phyloP scores from a whole-genome alignment of 2,329 filamentous ascomycete species.

The Pseudogymnoascus sp. region DNA sequence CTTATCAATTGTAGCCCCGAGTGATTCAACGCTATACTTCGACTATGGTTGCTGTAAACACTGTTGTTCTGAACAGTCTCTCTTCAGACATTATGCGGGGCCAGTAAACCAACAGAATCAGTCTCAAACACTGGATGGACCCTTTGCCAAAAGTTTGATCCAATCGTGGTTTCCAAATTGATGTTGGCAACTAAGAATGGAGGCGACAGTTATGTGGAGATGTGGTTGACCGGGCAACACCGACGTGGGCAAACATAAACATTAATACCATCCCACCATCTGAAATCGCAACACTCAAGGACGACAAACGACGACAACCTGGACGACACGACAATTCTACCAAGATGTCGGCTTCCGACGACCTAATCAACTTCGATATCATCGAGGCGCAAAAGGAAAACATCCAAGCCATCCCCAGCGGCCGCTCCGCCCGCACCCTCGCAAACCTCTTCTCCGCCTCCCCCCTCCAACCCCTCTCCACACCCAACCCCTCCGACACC shows the following conservation, averaged over 20 bases:
- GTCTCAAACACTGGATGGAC: background rate
- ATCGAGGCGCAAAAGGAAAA: slow-evolving; percentile 98
- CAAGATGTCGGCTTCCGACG: slow-evolving; percentile 40
- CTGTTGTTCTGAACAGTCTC: background rate
- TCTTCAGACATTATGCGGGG: background rate
- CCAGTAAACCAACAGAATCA: background rate
- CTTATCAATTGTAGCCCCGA: background rate
- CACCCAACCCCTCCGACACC: slow-evolving; percentile 62
- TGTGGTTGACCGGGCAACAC: slow-evolving; percentile 3
- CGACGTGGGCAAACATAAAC: background rate
- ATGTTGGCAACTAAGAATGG: background rate
- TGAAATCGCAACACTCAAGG: slow-evolving; percentile 4
- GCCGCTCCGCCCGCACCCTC: slow-evolving; percentile 80
- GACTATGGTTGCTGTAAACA: background rate
- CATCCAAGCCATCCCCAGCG: slow-evolving; percentile 84
- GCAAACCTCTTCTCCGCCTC: slow-evolving; percentile 70
- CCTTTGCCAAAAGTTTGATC: background rate
- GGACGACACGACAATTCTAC: slow-evolving; percentile 16
- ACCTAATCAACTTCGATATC: slow-evolving; percentile 70
- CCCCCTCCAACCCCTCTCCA: slow-evolving; percentile 46
- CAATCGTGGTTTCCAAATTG: background rate
- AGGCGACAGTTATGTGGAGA: background rate
- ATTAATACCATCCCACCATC: background rate
- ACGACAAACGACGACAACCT: slow-evolving; percentile 12
- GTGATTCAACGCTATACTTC: background rate